Base-by-base conservation (phyloP, 176 grass and related monocot species). In the Saccharum officinarum region DNA sequence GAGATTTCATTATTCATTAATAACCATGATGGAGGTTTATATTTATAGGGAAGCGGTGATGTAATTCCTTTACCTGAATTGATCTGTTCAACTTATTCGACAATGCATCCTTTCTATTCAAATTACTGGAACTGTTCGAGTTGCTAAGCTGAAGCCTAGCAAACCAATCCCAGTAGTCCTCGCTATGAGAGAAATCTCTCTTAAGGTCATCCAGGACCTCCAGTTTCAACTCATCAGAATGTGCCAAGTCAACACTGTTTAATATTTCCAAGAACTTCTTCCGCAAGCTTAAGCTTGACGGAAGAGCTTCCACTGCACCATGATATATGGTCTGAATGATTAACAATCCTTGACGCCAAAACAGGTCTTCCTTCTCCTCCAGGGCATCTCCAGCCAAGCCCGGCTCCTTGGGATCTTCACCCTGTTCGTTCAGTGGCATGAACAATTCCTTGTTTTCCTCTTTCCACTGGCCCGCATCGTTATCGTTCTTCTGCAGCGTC, bases 151-250 rank as follows among this genome's bases (percentile, higher is more conserved):
- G 97, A 80, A 90, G 71, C 54, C 86, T 87, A 80, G 93, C 91
- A 30, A 94, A 78, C 97, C 97, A 98, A 85, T 92, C 91, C 97
- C 93, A 98, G 52, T 94, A 98, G 37, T 73, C 46, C 77, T 94
- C 86, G 3, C 67, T 72, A 63, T 91, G 82, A 67, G 89, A 94
- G 80, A 98, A 98, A 75, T 95, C 88, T 86, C 83, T 98, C 86
- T 93, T 95, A 34, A 98, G 83, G 88, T 94, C 84, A 86, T 90
- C 71, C 86, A 98, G 64, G 14, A 95, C 66, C 71, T 98, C 93
- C 75, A 95, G 31, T 33, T 90, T 95, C 49, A 98, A 61, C 75
- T 95, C 81, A 20, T 94, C 90, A 23, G 90, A 94, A 92, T 95
- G 86, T 62, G 89, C 88, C 42, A 98, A 36, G 18, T 95, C 85